phyloP scores from a whole-genome alignment of 345 rosid species.

The Salix dunnii region DNA sequence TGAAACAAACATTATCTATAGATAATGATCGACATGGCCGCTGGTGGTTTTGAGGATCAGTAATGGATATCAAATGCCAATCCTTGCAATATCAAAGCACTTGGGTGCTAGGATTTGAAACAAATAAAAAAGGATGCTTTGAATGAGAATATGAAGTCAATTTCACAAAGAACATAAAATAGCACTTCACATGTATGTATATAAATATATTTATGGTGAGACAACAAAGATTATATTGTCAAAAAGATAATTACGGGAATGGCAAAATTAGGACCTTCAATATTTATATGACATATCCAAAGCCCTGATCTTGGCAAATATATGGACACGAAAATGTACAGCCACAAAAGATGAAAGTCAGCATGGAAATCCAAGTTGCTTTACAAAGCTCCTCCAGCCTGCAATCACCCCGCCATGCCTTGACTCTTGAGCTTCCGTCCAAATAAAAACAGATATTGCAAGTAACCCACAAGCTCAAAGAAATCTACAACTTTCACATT shows the following conservation, averaged over 20 bases:
- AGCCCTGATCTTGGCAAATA: not conserved
- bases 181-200: not conserved
- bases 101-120: too few species aligned
- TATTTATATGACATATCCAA: not conserved
- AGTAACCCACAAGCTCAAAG: slow-evolving; percentile 19
- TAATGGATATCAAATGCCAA: too few species aligned
- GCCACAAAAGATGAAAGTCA: not conserved
- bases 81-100: too few species aligned
- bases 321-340: slow-evolving; percentile 13
- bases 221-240: not conserved
- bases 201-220: not conserved
- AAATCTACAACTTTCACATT: slow-evolving; percentile 24
- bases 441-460: slow-evolving; percentile 8
- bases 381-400: slow-evolving; percentile 6
- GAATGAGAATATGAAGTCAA: too few species aligned
- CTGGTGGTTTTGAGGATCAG: too few species aligned
- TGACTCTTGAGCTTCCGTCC: not conserved
- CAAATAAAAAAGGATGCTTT: too few species aligned
- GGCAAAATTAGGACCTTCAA: not conserved
- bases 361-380: slow-evolving; percentile 9
- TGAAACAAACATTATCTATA: too few species aligned
- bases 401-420: not conserved
- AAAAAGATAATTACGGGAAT: not conserved
- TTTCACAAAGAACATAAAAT: not conserved
- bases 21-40: too few species aligned